Base-by-base conservation (phyloP, 192 early-diverging fungal genomes). In the Podila minutissima region DNA sequence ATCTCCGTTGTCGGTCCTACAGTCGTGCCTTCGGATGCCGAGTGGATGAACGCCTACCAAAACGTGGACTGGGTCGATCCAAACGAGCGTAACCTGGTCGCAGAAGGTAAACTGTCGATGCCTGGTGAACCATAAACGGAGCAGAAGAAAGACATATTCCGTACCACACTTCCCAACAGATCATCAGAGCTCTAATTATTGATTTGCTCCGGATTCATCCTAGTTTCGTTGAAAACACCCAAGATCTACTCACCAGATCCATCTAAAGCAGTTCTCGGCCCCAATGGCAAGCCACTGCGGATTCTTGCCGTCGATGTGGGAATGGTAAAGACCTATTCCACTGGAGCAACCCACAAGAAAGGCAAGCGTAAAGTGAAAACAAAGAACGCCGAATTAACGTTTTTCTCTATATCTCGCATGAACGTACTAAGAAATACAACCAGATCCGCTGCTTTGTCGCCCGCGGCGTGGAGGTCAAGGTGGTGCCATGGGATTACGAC, bases 401-500 rank as follows among this genome's bases (percentile, higher is more conserved):
- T 33, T 33, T 6, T 33, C 33, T 33, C 33, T 6, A 6, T 6
- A 6, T 33, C 3, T 33, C 33, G 33, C 33, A 33, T 33, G 33
- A 33, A 33, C 33, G 5, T 33, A 6, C 33, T 2, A 4, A 33
- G 83, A 99, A 99, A 85, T 95, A 91, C 88, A 99, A 98, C 87
- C 98, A 99, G 85, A 95, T 98, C 84, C 93, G 98, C 68, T 99
- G 98, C 89, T 98, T 99, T 73, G 90, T 97, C 51, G 91, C 94
- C 74, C 94, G 97, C 46, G 97, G 97, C 72, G 95, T 99, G 15
- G 94, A 97, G 74, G 75, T 98, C 66, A 91, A 93, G 69, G 92
- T 98, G 6, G 97, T 99, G 12, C 98, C 98, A 19, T 99, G 97
- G 96, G 89, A 99, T 84, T 94, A 98, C 76, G 95, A 98, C 85